A percentile compares a stretch with the other conserved stretches of the same genome.
Conservation (phyloP, 805 yeast species). For the Cyberlindnera saturnus region DNA sequence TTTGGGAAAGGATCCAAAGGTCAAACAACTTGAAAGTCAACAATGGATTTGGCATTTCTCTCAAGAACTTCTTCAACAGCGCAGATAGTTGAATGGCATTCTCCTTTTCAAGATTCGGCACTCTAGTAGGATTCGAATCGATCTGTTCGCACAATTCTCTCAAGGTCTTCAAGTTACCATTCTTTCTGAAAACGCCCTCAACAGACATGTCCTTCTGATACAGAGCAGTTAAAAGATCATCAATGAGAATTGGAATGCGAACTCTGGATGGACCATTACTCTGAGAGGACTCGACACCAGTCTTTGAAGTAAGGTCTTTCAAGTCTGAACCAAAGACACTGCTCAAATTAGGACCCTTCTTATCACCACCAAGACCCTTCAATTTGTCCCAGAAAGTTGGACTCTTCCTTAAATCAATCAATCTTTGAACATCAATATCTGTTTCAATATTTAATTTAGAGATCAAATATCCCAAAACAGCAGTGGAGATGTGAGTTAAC, state of each 20-base stretch:
- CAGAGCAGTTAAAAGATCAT: constrained; percentile 78
- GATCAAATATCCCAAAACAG: constrained; percentile 34
- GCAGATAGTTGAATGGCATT: constrained; percentile 93
- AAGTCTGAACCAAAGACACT: constrained; percentile 78
- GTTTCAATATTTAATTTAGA: constrained; percentile 30
- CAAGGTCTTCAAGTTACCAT: constrained; percentile 85
- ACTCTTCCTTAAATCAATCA: constrained; percentile 28
- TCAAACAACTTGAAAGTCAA: constrained; percentile 71
- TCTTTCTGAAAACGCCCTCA: constrained; percentile 93
- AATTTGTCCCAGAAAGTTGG: constrained; percentile 42
- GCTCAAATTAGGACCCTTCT: constrained; percentile 9
- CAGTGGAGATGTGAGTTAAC: constrained; percentile 53
- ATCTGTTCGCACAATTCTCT: constrained; percentile 68
- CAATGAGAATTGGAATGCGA: constrained; percentile 78
- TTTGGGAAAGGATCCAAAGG: constrained; percentile 70
- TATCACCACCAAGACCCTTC: constrained; percentile 21
- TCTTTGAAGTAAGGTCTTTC: constrained; percentile 54
- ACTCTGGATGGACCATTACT: constrained; percentile 81
- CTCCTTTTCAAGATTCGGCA: constrained; percentile 68
- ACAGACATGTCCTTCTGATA: constrained; percentile 89
- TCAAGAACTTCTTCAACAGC: constrained; percentile 77
- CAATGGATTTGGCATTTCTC: constrained; percentile 91
- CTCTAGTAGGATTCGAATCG: constrained; percentile 63
- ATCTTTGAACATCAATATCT: constrained; percentile 25
- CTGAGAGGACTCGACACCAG: constrained; percentile 78